phyloP scores from a whole-genome alignment of 169 alveolate genomes.

The Plasmodium sp. region DNA sequence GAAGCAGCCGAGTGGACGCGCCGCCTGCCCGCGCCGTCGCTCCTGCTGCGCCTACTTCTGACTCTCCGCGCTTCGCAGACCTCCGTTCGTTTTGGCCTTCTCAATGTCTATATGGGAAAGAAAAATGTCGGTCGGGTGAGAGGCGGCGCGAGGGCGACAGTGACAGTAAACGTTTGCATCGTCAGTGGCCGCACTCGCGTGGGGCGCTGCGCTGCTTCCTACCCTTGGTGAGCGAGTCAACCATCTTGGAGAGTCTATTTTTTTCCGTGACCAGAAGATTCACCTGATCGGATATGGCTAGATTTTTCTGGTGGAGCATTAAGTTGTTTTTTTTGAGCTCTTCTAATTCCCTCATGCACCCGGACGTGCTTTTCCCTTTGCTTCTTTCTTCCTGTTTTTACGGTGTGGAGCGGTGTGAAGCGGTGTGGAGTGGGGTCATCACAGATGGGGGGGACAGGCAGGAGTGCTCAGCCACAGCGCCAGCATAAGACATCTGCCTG shows the following conservation, averaged over 20 bases:
- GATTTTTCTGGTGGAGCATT: constrained; percentile 12
- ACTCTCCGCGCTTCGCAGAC: not conserved
- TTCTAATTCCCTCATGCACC: constrained; percentile 30
- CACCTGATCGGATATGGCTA: constrained; percentile 23
- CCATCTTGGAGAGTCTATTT: constrained; percentile 52
- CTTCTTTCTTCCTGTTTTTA: constrained; percentile 33
- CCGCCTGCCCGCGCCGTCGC: not conserved
- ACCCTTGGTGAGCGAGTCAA: constrained; percentile 59
- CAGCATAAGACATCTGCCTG: no score
- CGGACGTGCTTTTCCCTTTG: not conserved
- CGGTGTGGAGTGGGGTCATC: not conserved
- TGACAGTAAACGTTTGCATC: not conserved
- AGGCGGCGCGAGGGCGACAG: not conserved
- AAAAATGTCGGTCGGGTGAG: not conserved
- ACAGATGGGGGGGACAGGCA: not conserved
- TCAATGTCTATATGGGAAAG: constrained; percentile 15
- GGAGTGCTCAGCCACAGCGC: not conserved
- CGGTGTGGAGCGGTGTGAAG: not conserved
- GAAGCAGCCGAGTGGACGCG: no score
- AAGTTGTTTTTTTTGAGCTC: constrained; percentile 25
- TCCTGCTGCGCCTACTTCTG: not conserved
- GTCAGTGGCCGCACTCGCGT: no score
- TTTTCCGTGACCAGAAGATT: constrained; percentile 47
- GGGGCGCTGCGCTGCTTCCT: not conserved
- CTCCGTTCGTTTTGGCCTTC: constrained; percentile 31